phyloP scores from a whole-genome alignment of 163 green algal genomes.

The Volvox carteri region DNA sequence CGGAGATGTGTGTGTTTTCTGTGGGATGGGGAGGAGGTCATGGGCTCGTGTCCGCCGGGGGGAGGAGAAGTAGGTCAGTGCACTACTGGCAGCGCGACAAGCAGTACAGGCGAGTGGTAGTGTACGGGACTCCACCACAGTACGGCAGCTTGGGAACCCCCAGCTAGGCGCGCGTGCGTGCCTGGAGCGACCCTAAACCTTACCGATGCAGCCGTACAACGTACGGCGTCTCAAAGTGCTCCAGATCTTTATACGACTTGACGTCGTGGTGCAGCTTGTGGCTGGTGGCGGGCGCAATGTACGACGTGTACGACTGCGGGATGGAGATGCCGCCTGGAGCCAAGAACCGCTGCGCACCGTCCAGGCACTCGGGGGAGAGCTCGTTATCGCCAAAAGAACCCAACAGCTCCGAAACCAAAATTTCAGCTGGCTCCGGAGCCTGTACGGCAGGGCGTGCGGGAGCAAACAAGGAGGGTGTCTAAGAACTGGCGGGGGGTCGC shows the following conservation, averaged over 20 bases:
- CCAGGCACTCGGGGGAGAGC: conserved; percentile 97
- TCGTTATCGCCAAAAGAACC: conserved; percentile 99
- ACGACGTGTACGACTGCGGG: conserved; percentile 84
- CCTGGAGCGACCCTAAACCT: too few species aligned
- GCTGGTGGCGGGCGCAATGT: conserved; percentile 91
- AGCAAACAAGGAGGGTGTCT: too few species aligned
- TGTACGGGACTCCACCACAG: too few species aligned
- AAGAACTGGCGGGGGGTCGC: too few species aligned
- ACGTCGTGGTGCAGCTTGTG: conserved; percentile 69
- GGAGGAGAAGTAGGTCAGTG: too few species aligned
- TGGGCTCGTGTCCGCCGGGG: too few species aligned
- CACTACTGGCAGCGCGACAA: too few species aligned
- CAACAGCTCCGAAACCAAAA: conserved; percentile 98
- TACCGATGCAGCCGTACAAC: conserved; percentile 95
- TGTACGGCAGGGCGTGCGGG: neutral
- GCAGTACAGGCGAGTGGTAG: too few species aligned
- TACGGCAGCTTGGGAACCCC: too few species aligned
- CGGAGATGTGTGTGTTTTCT: too few species aligned
- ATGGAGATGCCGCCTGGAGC: conserved; percentile 83
- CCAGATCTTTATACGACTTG: conserved; percentile 87
- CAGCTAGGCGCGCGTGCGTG: too few species aligned
- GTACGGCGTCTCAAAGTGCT: conserved; percentile 97
- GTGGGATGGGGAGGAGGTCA: too few species aligned
- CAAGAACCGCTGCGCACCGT: conserved; percentile 97
- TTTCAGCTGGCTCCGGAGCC: conserved; percentile 88